A percentile compares a stretch with the other conserved stretches of the same genome.
Evolutionary conservation across 2,329 filamentous ascomycete species (phyloP).

Genomic region (Aspergillus nomiae): DNA sequence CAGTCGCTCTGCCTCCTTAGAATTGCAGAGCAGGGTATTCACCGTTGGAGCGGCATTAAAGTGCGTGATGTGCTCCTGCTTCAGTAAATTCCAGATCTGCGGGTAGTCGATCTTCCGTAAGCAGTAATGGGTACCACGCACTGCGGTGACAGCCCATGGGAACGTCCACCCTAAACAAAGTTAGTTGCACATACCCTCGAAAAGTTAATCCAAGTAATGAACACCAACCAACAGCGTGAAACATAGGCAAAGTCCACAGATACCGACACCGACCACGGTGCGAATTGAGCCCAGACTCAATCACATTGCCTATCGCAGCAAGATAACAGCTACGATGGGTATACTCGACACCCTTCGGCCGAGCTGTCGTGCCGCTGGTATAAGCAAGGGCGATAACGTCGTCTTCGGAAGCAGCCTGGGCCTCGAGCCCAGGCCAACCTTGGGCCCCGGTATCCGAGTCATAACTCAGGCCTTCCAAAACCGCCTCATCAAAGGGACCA

Average conservation of each 20-base stretch:
- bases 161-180: constrained; percentile 68
- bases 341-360: constrained; percentile 89
- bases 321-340: constrained; percentile 88
- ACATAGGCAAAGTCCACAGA: constrained; percentile 92
- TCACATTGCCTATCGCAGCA: constrained; percentile 78
- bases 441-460: constrained; percentile 66
- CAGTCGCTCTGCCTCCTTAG: constrained; percentile 71
- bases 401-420: constrained; percentile 73
- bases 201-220: not conserved
- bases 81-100: constrained; percentile 85
- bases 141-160: constrained; percentile 89
- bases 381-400: constrained; percentile 85
- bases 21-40: constrained; percentile 86
- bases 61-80: constrained; percentile 85
- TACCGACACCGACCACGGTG: constrained; percentile 72
- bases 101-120: constrained; percentile 94
- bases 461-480: constrained; percentile 75
- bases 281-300: constrained; percentile 83
- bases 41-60: constrained; percentile 96
- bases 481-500: constrained; percentile 80
- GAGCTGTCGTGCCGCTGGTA: constrained; percentile 88
- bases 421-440: constrained; percentile 77
- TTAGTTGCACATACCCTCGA: constrained; percentile 35
- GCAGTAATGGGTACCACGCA: constrained; percentile 92
- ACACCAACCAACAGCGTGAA: constrained; percentile 60